Evolutionary conservation across 1,284 basidiomycete species (phyloP).

Genomic region (Cerioporus squamosus): DNA sequence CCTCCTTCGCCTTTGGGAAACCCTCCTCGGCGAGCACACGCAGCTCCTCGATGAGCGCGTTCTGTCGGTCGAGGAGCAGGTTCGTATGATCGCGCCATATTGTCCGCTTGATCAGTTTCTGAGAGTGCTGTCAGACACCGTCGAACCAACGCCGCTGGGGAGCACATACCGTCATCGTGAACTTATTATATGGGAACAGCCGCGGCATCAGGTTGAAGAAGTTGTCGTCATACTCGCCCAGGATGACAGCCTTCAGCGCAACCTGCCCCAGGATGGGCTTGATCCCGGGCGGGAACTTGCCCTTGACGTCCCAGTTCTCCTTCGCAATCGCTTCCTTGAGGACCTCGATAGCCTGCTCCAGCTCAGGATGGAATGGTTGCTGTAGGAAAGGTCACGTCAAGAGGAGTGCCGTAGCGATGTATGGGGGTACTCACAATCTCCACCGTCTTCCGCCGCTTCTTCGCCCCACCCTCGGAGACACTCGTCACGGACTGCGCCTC

Average conservation of each 20-base stretch:
- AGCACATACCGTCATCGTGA: slow-evolving; percentile 75
- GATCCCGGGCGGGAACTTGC: slow-evolving; percentile 86
- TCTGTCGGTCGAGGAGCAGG: slow-evolving; percentile 65
- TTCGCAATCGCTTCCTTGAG: slow-evolving; percentile 65
- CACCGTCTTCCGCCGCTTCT: slow-evolving; percentile 69
- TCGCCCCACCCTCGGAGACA: slow-evolving; percentile 34
- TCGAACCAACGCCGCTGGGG: not conserved
- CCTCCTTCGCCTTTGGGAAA: slow-evolving; percentile 70
- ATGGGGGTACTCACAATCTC: slow-evolving; percentile 62
- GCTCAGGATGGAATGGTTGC: slow-evolving; percentile 67
- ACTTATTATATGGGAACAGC: slow-evolving; percentile 92
- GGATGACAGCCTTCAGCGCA: slow-evolving; percentile 78
- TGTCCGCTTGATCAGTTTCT: slow-evolving; percentile 86
- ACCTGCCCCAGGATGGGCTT: slow-evolving; percentile 76
- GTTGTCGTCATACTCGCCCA: slow-evolving; percentile 89
- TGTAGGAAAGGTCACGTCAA: slow-evolving; percentile 30
- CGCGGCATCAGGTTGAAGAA: slow-evolving; percentile 89
- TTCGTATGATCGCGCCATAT: slow-evolving; percentile 72
- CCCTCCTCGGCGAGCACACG: slow-evolving; percentile 61
- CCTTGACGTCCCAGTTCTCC: slow-evolving; percentile 77
- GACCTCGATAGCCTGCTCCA: slow-evolving; percentile 65
- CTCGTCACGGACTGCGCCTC: slow-evolving; percentile 15
- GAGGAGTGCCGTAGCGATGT: too few relatives aligned
- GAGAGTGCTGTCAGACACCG: not conserved
- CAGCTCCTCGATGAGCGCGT: slow-evolving; percentile 64